Base-by-base conservation (phyloP, 2,329 filamentous ascomycete species). In the Colletotrichum orbiculare region DNA sequence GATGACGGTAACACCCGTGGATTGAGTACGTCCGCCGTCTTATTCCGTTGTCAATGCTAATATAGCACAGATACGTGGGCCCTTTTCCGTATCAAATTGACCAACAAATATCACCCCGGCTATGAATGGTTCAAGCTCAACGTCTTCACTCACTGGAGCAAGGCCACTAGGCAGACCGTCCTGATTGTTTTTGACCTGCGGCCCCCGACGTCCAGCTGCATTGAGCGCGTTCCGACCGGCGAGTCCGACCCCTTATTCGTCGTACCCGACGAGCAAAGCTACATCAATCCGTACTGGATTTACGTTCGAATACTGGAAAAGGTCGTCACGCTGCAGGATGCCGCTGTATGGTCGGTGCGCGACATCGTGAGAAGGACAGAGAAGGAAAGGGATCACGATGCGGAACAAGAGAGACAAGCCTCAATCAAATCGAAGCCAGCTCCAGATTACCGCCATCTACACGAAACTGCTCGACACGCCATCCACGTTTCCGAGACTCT, bases 401-500 rank as follows among this genome's bases (percentile, higher is more conserved):
- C 25, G 25, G 25, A 25, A 25, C 25, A 25, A 25, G 25, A 25
- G 25, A 25, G 25, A 25, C 25, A 60, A 0, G n/a, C 15, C 15
- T 35, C 42, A 2, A 45, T n/a, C 2, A 58, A 35, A 0, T 38
- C 45, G 5, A 71, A 72, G n/a, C 73, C 74, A 2, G 59, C 71
- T 0, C 77, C 79, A 0, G 64, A 77, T 35, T 82, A 79, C 38
- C 56, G 69, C 4, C 54, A 49, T 2, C 67, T 83, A 2, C 80
- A 83, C 53, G 78, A 83, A 25, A 73, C 80, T 0, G 74, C 80
- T 0, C 69, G 82, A 2, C 82, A 84, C 50, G 76, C 77, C 0
- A 79, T 82, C 13, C 82, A 84, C 63, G 76, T 81, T 2, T 74
- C 71, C 0, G 82, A 84, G 53, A 81, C 79, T 0, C 72, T 83